These are phyloP conservation scores for Colletotrichum graminicola DNA, from an alignment of 2,329 filamentous ascomycete genomes.

Conservation along the genomic window DNA sequence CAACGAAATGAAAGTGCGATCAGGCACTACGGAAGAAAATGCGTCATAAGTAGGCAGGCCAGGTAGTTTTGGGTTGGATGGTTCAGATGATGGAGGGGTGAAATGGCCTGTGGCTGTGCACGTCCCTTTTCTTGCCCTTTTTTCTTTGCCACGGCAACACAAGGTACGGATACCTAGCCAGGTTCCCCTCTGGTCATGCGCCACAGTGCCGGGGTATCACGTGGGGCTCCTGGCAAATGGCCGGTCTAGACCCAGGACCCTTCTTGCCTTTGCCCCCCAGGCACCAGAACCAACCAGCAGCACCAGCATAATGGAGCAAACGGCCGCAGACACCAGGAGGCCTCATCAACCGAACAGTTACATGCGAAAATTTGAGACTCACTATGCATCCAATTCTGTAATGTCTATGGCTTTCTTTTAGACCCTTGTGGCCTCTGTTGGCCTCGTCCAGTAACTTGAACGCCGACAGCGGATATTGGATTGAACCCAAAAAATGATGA, in stretches of 20 bases:
- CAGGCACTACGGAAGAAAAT: conserved; percentile 43
- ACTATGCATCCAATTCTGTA: neutral
- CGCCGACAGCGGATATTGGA: neutral
- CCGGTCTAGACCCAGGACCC: conserved; percentile 7
- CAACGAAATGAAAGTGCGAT: conserved; percentile 32
- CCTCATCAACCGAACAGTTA: neutral
- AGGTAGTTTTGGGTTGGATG: conserved; percentile 37
- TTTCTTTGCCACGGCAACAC: conserved; percentile 38
- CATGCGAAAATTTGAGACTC: neutral
- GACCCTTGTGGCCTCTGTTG: neutral
- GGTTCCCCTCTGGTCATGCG: conserved; percentile 17
- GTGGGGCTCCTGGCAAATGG: conserved; percentile 11
- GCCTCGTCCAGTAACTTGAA: neutral
- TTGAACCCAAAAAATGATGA: neutral
- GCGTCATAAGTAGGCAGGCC: conserved; percentile 49
- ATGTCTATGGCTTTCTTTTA: neutral
- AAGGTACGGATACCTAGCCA: neutral
- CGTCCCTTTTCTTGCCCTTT: conserved; percentile 32
- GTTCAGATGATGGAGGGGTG: conserved; percentile 40
- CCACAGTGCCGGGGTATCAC: conserved; percentile 29
- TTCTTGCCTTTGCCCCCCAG: neutral
- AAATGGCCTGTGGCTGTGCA: conserved; percentile 46
- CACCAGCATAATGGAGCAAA: neutral
- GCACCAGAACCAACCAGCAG: neutral
- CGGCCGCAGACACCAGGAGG: neutral